Evolutionary conservation across 306 rosid genomes (phyloP).

Genomic region (barrel medic (Medicago truncatula)): DNA sequence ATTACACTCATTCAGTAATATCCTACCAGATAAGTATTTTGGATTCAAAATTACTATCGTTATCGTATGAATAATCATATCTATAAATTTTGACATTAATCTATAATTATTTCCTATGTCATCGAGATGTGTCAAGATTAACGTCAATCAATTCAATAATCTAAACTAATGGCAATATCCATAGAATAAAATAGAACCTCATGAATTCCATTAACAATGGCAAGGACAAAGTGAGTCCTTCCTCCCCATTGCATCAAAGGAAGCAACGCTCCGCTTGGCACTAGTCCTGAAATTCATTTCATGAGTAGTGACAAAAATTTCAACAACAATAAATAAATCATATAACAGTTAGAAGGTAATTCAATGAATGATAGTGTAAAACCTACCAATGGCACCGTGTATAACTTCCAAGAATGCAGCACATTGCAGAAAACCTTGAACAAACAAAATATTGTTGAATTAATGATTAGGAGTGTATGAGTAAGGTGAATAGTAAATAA

Average conservation of each 20-base stretch:
- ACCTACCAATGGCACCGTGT: slow-evolving; percentile 86
- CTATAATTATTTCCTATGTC: neutral
- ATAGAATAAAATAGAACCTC: slow-evolving; percentile 58
- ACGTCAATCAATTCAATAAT: no score
- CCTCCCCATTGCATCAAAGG: slow-evolving; percentile 98
- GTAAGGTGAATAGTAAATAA: neutral
- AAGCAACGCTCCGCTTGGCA: slow-evolving; percentile 83
- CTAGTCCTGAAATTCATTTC: slow-evolving; percentile 61
- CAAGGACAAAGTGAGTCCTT: slow-evolving; percentile 72
- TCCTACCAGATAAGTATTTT: neutral
- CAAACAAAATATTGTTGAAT: neutral
- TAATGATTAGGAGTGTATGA: neutral
- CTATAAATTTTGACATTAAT: no score
- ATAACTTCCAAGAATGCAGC: slow-evolving; percentile 86
- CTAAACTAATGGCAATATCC: neutral
- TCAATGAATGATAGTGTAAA: neutral
- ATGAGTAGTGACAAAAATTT: neutral
- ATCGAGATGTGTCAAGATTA: no score
- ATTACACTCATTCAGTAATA: neutral
- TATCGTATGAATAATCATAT: no score
- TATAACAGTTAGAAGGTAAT: neutral
- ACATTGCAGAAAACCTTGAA: slow-evolving; percentile 75
- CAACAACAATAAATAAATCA: no score
- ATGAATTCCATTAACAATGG: slow-evolving; percentile 55
- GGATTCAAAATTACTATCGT: neutral